Base-by-base conservation (phyloP, 1,284 basidiomycete species). In the Omphalotus olearius region DNA sequence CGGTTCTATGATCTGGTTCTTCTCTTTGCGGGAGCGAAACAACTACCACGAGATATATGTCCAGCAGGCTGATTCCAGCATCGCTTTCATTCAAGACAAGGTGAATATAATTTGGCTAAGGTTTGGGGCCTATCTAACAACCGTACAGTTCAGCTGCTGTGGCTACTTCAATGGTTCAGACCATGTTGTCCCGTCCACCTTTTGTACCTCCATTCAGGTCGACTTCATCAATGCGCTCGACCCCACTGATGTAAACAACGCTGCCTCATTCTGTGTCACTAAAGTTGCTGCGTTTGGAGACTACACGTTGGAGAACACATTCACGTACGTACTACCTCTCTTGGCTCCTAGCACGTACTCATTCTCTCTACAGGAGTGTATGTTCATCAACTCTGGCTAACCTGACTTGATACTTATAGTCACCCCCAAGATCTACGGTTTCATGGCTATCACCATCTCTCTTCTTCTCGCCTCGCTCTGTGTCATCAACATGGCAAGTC, bases 401-500 rank as follows among this genome's bases (percentile, higher is more conserved):
- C 4, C 7, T 33, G 30, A 33, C 30, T 13, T 42, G 41, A 42
- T 42, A 26, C 41, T 42, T 26, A 42, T 26, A 13, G 26, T 18
- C 11, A 26, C 28, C 25, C 30, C 23, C 11, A 35, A 59, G 57
- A 71, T 88, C 30, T 93, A 91, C 66, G 91, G 89, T 39, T 93
- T 83, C 68, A 90, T 90, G 78, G 82, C 84, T n/a, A 76, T 93
- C 59, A 73, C 91, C 52, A 69, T 88, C 42, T 73, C 74, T 52
- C 73, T 93, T 57, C 80, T 93, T 67, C 71, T 94, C 47, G 81
- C 86, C 6, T 85, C 88, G 23, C 74, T 88, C 53, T 93, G 90
- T 70, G 79, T 93, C 47, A 91, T 94, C 65, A 90, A 88, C 64
- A 85, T 80, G 79, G 88, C 87, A 51, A 43, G 68, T 61, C 39